Conservation (phyloP, 2,329 filamentous ascomycete species). For the Clarireedia homoeocarpa region DNA sequence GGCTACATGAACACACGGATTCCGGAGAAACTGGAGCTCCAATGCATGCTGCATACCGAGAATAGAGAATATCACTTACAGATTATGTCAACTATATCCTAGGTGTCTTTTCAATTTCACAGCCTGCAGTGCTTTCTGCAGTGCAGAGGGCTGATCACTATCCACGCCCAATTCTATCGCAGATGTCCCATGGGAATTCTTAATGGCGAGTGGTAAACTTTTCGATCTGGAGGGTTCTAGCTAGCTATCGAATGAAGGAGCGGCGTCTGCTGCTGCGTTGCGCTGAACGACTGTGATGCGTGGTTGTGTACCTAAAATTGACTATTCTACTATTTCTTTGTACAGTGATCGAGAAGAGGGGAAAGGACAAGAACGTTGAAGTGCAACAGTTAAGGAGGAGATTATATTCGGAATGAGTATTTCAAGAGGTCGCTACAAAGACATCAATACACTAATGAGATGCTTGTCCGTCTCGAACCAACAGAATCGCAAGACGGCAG, state of each 20-base stretch:
- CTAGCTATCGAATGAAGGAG: constrained; percentile 16
- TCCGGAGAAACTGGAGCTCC: constrained; percentile 14
- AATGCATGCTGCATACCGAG: constrained; percentile 16
- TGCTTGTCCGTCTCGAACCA: constrained; percentile 4
- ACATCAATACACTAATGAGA: constrained; percentile 7
- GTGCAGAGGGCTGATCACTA: constrained; percentile 29
- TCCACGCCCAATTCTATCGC: constrained; percentile 27
- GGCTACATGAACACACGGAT: constrained; percentile 17
- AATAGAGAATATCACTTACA: constrained; percentile 22
- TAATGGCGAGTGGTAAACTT: constrained; percentile 17
- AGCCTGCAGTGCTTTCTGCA: constrained; percentile 25
- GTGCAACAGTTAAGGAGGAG: constrained; percentile 15
- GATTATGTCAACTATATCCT: constrained; percentile 12
- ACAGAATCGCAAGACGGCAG: constrained; percentile 4
- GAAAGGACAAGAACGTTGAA: constrained; percentile 18
- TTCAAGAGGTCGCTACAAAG: constrained; percentile 16
- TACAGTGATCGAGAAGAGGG: constrained; percentile 18
- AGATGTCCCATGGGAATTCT: constrained; percentile 28
- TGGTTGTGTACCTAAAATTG: constrained; percentile 13
- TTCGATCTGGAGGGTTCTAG: not conserved
- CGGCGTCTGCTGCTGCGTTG: constrained; percentile 13
- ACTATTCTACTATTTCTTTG: constrained; percentile 10
- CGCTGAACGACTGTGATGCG: constrained; percentile 20
- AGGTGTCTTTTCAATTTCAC: constrained; percentile 26
- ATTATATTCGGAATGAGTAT: constrained; percentile 3